Conservation (phyloP, 169 alveolate genomes). For the Cryptosporidium baileyi region DNA sequence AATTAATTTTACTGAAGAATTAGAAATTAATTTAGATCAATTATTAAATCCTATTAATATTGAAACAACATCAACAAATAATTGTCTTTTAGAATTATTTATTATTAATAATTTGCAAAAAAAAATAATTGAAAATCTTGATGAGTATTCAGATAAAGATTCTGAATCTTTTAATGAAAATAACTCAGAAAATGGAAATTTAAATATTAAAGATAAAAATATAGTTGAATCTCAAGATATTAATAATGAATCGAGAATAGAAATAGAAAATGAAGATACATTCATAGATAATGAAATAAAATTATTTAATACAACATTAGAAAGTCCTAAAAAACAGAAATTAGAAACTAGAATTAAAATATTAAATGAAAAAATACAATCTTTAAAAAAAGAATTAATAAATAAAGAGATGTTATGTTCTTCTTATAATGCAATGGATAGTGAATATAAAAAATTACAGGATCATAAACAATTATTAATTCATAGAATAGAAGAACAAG, state of each 20-base stretch:
- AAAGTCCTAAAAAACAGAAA: slow-evolving; percentile 38
- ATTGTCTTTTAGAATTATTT: not conserved
- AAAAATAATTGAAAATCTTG: not conserved
- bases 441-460: slow-evolving; percentile 46
- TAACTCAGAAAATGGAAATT: not conserved
- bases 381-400: slow-evolving; percentile 24
- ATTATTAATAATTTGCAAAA: not conserved
- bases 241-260: not conserved
- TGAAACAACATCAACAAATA: not conserved
- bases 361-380: slow-evolving; percentile 15
- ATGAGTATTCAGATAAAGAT: no score
- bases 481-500: slow-evolving; percentile 37
- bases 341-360: not conserved
- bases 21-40: slow-evolving; percentile 23
- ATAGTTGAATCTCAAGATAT: not conserved
- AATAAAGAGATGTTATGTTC: slow-evolving; percentile 10
- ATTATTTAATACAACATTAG: not conserved
- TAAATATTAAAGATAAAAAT: not conserved
- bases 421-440: slow-evolving; percentile 5
- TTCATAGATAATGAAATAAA: not conserved
- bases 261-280: not conserved
- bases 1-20: not conserved
- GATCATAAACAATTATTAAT: slow-evolving; percentile 33
- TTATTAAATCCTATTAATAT: slow-evolving; percentile 23
- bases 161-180: no score